Conservation (phyloP, 2,329 filamentous ascomycete genomes). For the Nemania abortiva region DNA sequence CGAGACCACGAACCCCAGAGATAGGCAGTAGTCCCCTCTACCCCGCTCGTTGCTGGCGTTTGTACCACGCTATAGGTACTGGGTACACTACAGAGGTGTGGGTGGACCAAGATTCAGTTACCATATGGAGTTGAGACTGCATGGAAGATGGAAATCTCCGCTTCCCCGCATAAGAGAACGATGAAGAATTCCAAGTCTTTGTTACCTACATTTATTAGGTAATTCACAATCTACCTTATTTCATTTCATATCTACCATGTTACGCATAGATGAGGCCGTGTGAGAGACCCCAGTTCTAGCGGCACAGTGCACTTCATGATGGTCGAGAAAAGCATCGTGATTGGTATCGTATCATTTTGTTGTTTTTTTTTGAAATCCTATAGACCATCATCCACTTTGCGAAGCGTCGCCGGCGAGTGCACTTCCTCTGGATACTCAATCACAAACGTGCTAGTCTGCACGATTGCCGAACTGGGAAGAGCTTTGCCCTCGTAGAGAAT, state of each 20-base stretch:
- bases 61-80: neutral
- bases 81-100: neutral
- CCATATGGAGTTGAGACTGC: neutral
- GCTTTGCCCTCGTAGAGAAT: slow-evolving; percentile 9
- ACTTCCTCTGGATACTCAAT: slow-evolving; percentile 32
- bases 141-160: slow-evolving; percentile 3
- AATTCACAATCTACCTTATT: neutral
- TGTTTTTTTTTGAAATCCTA: neutral
- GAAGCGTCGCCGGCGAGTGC: neutral
- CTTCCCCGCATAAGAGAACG: slow-evolving; percentile 20
- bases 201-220: neutral
- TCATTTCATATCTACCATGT: neutral
- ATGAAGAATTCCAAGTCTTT: neutral
- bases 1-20: neutral
- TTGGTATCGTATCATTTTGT: neutral
- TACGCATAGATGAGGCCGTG: too few relatives aligned
- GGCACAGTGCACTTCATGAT: too few relatives aligned
- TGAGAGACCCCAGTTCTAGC: too few relatives aligned
- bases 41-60: neutral
- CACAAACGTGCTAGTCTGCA: slow-evolving; percentile 32
- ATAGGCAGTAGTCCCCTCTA: neutral
- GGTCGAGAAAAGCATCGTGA: neutral
- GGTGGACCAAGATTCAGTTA: neutral
- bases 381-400: neutral
- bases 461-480: slow-evolving; percentile 13